Percentiles rank a stretch among this genome's conserved stretches.
Evolutionary conservation across 2,329 filamentous ascomycete species (phyloP).

Genomic region (Alternaria ethzedia): DNA sequence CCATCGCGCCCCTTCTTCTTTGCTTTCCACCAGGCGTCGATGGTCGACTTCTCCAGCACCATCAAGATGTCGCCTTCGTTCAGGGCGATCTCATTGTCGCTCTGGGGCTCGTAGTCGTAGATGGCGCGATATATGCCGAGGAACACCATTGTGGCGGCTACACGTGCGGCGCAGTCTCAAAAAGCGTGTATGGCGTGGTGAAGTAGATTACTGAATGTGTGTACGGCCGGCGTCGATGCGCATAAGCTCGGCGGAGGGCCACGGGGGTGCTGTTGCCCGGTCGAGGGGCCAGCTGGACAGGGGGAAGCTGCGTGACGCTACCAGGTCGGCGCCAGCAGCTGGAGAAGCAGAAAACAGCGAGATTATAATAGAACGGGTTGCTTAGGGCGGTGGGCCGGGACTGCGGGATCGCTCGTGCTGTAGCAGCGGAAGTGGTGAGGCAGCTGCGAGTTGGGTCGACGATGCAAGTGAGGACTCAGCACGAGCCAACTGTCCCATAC

Average conservation of each 20-base stretch:
- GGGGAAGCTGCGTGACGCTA: constrained; percentile 13
- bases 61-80: constrained; percentile 87
- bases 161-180: constrained; percentile 22
- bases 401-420: constrained; percentile 25
- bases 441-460: constrained; percentile 18
- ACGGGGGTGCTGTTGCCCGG: constrained; percentile 27
- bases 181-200: not conserved
- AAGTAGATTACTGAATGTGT: constrained; percentile 22
- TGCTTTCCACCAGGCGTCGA: constrained; percentile 91
- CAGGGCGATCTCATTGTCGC: constrained; percentile 83
- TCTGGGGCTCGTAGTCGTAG: constrained; percentile 91
- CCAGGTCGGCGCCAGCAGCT: constrained; percentile 15
- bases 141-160: constrained; percentile 74
- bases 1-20: constrained; percentile 83
- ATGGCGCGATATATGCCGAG: constrained; percentile 87
- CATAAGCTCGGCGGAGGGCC: constrained; percentile 38
- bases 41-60: constrained; percentile 77
- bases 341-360: not conserved
- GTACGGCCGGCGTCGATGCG: constrained; percentile 25
- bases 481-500: constrained; percentile 18
- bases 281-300: constrained; percentile 31
- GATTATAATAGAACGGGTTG: not conserved
- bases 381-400: constrained; percentile 6
- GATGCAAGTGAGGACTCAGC: constrained; percentile 19
- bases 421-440: constrained; percentile 20